These are phyloP conservation scores for Barnettozyma wickerhamii DNA, from an alignment of 805 yeast genomes.

Conservation along the genomic window DNA sequence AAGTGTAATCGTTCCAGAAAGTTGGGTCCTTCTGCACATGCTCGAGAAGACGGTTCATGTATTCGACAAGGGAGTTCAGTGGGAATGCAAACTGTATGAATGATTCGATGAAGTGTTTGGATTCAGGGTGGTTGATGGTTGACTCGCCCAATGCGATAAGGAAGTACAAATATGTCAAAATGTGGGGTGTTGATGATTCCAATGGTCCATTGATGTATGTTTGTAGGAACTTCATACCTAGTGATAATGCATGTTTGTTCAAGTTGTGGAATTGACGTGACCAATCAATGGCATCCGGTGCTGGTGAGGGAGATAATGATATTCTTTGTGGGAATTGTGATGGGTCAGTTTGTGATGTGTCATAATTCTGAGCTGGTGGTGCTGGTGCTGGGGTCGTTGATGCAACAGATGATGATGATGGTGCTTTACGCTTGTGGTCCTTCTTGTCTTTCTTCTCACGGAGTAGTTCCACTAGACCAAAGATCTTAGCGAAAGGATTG, in stretches of 20 bases:
- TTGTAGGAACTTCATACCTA: slow-evolving; percentile 62
- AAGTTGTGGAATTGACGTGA: slow-evolving; percentile 7
- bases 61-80: slow-evolving; percentile 60
- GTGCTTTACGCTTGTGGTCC: slow-evolving; percentile 43
- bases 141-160: slow-evolving; percentile 60
- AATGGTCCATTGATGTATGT: slow-evolving; percentile 67
- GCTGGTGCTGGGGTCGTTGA: too few relatives aligned
- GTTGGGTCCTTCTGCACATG: slow-evolving; percentile 21
- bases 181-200: slow-evolving; percentile 65
- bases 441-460: slow-evolving; percentile 69
- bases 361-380: not conserved
- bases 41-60: slow-evolving; percentile 53
- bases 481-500: slow-evolving; percentile 73
- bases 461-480: slow-evolving; percentile 66
- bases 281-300: slow-evolving; percentile 28
- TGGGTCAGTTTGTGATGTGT: not conserved
- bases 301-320: not conserved
- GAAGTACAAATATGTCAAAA: slow-evolving; percentile 74
- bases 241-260: slow-evolving; percentile 54
- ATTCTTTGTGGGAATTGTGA: not conserved
- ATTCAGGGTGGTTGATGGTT: slow-evolving; percentile 38
- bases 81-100: slow-evolving; percentile 58
- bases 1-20: slow-evolving; percentile 14
- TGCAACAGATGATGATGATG: slow-evolving; percentile 7
- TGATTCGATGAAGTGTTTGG: slow-evolving; percentile 45